Evolutionary conservation across 2,329 filamentous ascomycete species (phyloP), one percentile per base, ranked within the genome.

Genomic region (Dactylellina leptospora): DNA sequence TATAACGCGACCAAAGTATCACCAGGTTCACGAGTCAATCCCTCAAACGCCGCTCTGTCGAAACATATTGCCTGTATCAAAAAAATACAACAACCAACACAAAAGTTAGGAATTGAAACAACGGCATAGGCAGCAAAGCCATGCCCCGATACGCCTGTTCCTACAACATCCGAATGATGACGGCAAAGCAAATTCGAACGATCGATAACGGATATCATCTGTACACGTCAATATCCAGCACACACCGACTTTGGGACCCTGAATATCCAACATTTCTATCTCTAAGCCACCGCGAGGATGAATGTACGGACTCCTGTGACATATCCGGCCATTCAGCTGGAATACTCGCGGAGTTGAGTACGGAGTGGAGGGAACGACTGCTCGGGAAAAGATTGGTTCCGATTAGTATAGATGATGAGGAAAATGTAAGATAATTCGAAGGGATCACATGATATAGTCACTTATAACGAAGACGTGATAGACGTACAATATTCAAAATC

Each of bases 241-340:
- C 53, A 1, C 62, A 68, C 20, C 23, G 54, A n/a, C 40, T 68
- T 9, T 70, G 64, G 64, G 64, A 70, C 20, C 64, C 64, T 1
- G 33, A 45, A n/a, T 70, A 70, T n/a, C 56, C 64, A 13, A 70
- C 64, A 1, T 70, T 61, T 18, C n/a, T 70, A 27, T 70, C 64
- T 40, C 11, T 27, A 18, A 40, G 36, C 0, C 62, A 68, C 11
- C 30, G 33, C 0, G 25, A 59, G 38, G 36, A 40, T 4, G 48
- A 61, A 25, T 61, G 55, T 22, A 50, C 23, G 3, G 36, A 55
- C 5, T 18, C 18, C 4, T 23, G 11, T 4, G 27, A 25, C 28
- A n/a, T 33, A 2, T 13, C 13, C n/a, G 36, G 58, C 23, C 30
- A 54, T 30, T 18, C 27, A 1, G 30, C 30, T 9, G 36, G n/a